Evolutionary conservation across 805 yeast species (phyloP).

Genomic region (Grigorovia humatica): DNA sequence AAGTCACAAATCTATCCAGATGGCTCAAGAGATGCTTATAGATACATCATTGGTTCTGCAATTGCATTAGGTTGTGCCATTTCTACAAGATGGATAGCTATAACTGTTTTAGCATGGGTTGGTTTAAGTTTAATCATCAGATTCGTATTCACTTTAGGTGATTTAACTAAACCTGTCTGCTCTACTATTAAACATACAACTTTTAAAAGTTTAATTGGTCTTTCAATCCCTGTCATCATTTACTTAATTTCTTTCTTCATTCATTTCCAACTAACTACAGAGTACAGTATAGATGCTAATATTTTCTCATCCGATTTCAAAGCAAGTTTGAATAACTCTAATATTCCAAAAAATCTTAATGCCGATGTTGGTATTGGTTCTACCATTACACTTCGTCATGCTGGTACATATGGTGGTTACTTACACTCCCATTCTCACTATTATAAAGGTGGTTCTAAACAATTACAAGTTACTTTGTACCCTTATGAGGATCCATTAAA

Average conservation of each 20-base stretch:
- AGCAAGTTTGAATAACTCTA: conserved; percentile 48
- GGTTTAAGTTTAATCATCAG: conserved; percentile 51
- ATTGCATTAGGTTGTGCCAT: conserved; percentile 59
- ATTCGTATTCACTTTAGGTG: conserved; percentile 64
- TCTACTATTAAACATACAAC: conserved; percentile 39
- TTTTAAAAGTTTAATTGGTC: conserved; percentile 41
- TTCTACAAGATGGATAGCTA: conserved; percentile 74
- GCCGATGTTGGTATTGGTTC: conserved; percentile 74
- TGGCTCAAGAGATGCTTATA: conserved; percentile 46
- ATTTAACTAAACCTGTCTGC: conserved; percentile 41
- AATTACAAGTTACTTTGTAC: conserved; percentile 72
- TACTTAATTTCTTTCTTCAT: conserved; percentile 52
- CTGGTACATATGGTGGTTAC: conserved; percentile 68
- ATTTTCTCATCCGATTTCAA: conserved; percentile 68
- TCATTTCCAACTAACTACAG: conserved; percentile 47
- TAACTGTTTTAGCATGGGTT: conserved; percentile 68
- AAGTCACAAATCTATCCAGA: conserved; percentile 58
- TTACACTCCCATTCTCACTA: conserved; percentile 64
- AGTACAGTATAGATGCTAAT: conserved; percentile 61
- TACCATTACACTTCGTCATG: conserved; percentile 53
- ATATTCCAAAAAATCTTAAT: conserved; percentile 45
- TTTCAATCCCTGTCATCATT: conserved; percentile 48
- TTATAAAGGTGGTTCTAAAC: conserved; percentile 73
- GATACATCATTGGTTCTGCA: conserved; percentile 48
- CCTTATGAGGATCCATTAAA: conserved; percentile 70